Evolutionary conservation across 495 filamentous ascomycete species (phyloP).

Genomic region (Geopyxis carbonaria): DNA sequence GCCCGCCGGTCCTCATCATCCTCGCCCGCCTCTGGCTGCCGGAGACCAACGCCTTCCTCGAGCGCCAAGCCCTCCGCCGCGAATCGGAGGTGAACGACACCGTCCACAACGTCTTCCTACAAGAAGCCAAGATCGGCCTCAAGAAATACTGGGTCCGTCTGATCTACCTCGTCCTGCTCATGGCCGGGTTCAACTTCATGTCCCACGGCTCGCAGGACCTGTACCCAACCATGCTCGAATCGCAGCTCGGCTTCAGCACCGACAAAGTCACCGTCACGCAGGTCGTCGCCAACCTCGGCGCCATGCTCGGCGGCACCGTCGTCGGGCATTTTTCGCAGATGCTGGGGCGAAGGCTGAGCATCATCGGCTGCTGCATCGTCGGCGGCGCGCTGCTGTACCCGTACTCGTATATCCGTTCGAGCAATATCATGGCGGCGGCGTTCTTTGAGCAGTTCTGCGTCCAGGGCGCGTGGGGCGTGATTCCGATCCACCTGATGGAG

Average conservation of each 20-base stretch:
- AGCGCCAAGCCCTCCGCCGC: slow-evolving; percentile 38
- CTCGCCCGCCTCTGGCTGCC: slow-evolving; percentile 49
- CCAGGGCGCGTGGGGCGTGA: slow-evolving; percentile 64
- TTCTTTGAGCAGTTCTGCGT: slow-evolving; percentile 68
- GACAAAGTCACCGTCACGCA: slow-evolving; percentile 51
- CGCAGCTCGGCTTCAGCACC: slow-evolving; percentile 55
- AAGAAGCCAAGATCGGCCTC: slow-evolving; percentile 19
- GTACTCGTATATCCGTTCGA: slow-evolving; percentile 33
- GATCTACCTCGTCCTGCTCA: slow-evolving; percentile 51
- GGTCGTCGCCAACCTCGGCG: slow-evolving; percentile 56
- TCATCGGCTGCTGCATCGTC: slow-evolving; percentile 41
- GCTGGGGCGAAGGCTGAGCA: slow-evolving; percentile 48
- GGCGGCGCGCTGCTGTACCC: slow-evolving; percentile 32
- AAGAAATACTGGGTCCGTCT: slow-evolving; percentile 50
- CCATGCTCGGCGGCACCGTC: slow-evolving; percentile 48
- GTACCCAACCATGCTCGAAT: slow-evolving; percentile 68
- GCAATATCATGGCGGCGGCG: slow-evolving; percentile 41
- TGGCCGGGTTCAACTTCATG: slow-evolving; percentile 34
- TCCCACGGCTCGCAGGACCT: slow-evolving; percentile 75
- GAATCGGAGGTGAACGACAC: slow-evolving; percentile 25
- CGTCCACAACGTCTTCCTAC: slow-evolving; percentile 35
- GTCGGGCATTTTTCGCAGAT: slow-evolving; percentile 56
- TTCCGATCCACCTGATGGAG: slow-evolving; percentile 67
- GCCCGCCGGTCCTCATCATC: slow-evolving; percentile 46
- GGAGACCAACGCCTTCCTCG: slow-evolving; percentile 51